These are phyloP conservation scores for Cajanus cajan DNA, from an alignment of 306 rosid species.

Conservation along the genomic window DNA sequence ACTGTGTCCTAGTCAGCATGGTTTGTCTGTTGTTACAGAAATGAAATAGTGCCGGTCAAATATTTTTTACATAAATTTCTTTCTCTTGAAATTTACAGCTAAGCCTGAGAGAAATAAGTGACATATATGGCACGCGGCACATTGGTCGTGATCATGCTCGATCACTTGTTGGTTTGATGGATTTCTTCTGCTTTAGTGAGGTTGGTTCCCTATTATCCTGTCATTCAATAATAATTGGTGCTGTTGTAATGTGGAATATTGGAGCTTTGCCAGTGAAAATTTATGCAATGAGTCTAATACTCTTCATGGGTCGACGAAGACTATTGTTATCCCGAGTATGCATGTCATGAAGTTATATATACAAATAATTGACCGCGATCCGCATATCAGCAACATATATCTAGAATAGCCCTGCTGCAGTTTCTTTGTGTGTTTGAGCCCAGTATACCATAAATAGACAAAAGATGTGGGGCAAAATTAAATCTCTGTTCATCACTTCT, in stretches of 20 bases:
- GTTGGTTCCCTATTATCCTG: conserved; percentile 42
- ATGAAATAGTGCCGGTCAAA: background rate
- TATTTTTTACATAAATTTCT: background rate
- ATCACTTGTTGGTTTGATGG: conserved; percentile 91
- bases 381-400: background rate
- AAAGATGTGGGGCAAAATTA: background rate
- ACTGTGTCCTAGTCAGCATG: background rate
- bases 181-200: conserved; percentile 98
- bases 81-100: conserved; percentile 49
- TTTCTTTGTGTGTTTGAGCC: conserved; percentile 1
- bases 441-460: background rate
- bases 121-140: conserved; percentile 77
- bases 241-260: background rate
- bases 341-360: conserved; percentile 1
- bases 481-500: background rate
- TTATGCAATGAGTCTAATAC: conserved; percentile 7
- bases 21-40: background rate
- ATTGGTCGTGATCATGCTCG: conserved; percentile 94
- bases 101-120: conserved; percentile 55
- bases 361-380: conserved; percentile 8
- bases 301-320: background rate
- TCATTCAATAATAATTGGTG: conserved; percentile 1
- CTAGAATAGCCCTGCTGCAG: background rate
- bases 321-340: conserved; percentile 8
- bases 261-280: conserved; percentile 7